Base-by-base conservation (phyloP, 768 basidiomycete genomes). In the Artomyces pyxidatus region DNA sequence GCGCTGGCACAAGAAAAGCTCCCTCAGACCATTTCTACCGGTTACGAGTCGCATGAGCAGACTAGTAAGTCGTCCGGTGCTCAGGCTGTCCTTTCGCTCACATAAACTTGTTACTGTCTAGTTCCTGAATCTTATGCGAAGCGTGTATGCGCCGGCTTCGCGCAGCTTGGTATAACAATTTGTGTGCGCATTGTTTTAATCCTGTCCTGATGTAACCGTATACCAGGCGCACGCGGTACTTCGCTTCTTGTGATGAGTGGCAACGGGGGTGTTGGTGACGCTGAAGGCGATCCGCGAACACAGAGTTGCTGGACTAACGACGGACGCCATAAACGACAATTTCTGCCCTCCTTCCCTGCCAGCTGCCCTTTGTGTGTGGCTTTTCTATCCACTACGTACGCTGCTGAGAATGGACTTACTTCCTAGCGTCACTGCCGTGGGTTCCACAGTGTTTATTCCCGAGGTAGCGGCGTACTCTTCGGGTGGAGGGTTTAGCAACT, bases 401-500 rank as follows among this genome's bases (percentile, higher is more conserved):
- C n/a, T 6, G 2, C 6, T 17, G 32, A 12, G 12, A 35, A 35
- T 12, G 28, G 27, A 6, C 12, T 22, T 25, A 37, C 14, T 6
- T n/a, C 83, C 80, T 49, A 55, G 54, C 37, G 83, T 86, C 19
- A 88, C 85, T 2, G 56, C 79, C 4, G 85, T 88, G 3, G 85
- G 85, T 10, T 85, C 77, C 4, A 87, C 85, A 1, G 65, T 63
- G 28, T 6, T 30, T 42, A 64, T 83, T 40, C 84, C 82, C 0
- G 85, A 88, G 61, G 69, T 69, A 11, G 78, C 77, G 0, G 76
- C 73, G 1, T 60, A 52, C 53, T 81, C 85, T 67, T 85, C 82
- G 11, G 82, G 83, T 1, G 86, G 86, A 27, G 85, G 85, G 2
- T 88, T 86, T 65, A 85, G 83, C 58, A 70, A 85, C 54, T 75